Evolutionary conservation across 2,329 filamentous ascomycete genomes (phyloP).

Genomic region (Rhynchosporium graminicola): DNA sequence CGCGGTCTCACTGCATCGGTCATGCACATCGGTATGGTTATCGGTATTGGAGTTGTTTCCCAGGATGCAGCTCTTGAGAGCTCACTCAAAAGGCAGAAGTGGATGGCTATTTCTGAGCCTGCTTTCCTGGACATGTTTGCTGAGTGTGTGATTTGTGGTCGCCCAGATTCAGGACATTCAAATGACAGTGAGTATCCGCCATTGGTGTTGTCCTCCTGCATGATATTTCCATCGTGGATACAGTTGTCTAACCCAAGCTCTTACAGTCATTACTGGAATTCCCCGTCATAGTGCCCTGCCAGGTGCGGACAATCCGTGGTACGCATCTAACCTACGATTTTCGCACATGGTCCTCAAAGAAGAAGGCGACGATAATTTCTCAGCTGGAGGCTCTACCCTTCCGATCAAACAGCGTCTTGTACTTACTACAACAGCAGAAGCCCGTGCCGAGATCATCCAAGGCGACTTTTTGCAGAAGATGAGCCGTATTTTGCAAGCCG

Average conservation of each 20-base stretch:
- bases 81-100: constrained; percentile 21
- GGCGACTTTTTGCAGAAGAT: constrained; percentile 32
- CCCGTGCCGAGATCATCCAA: constrained; percentile 18
- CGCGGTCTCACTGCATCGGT: constrained; percentile 48
- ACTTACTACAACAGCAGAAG: constrained; percentile 11
- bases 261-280: constrained; percentile 17
- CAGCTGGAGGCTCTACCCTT: constrained; percentile 37
- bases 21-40: constrained; percentile 55
- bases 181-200: constrained; percentile 11
- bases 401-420: constrained; percentile 21
- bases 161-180: constrained; percentile 18
- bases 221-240: neutral
- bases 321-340: constrained; percentile 22
- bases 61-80: constrained; percentile 24
- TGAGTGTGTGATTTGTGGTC: constrained; percentile 21
- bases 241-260: neutral
- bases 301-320: constrained; percentile 21
- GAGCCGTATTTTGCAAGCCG: constrained; percentile 29
- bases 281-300: constrained; percentile 21
- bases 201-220: neutral
- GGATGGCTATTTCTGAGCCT: constrained; percentile 24
- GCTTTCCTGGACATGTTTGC: constrained; percentile 24
- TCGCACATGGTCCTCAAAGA: constrained; percentile 21
- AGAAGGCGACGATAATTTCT: constrained; percentile 18
- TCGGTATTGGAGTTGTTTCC: constrained; percentile 44